Conservation (phyloP, 2,329 filamentous ascomycete species). For the Pyricularia pennisetigena region DNA sequence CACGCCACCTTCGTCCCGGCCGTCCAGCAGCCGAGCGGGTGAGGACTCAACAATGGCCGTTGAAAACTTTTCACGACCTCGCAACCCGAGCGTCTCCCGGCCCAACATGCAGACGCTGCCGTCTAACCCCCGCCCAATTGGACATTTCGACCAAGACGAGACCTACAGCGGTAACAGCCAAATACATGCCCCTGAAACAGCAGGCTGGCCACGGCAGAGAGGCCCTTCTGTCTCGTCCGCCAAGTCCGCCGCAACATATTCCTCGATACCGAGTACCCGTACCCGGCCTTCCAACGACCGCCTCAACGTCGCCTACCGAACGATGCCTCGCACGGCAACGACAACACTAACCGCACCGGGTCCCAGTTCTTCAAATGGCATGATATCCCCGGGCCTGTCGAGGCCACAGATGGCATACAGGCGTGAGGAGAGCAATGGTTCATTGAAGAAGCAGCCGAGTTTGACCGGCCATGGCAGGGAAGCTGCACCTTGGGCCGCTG, state of each 20-base stretch:
- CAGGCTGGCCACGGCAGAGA: conserved; percentile 28
- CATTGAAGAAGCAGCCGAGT: conserved; percentile 10
- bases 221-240: conserved; percentile 38
- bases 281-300: conserved; percentile 29
- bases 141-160: conserved; percentile 4
- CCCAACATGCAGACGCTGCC: neutral
- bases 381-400: conserved; percentile 13
- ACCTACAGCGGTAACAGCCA: conserved; percentile 19
- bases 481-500: conserved; percentile 34
- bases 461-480: neutral
- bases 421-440: conserved; percentile 25
- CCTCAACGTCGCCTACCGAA: conserved; percentile 15
- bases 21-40: neutral
- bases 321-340: neutral
- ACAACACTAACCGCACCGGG: neutral
- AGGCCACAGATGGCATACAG: conserved; percentile 21
- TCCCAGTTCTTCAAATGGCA: conserved; percentile 5
- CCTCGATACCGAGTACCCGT: conserved; percentile 24
- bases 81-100: conserved; percentile 37
- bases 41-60: conserved; percentile 21
- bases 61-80: conserved; percentile 51
- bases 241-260: conserved; percentile 33
- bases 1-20: conserved; percentile 7
- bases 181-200: conserved; percentile 8
- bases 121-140: neutral